phyloP scores from a whole-genome alignment of 140 eudicot genomes.

The Oenanthe javanica region DNA sequence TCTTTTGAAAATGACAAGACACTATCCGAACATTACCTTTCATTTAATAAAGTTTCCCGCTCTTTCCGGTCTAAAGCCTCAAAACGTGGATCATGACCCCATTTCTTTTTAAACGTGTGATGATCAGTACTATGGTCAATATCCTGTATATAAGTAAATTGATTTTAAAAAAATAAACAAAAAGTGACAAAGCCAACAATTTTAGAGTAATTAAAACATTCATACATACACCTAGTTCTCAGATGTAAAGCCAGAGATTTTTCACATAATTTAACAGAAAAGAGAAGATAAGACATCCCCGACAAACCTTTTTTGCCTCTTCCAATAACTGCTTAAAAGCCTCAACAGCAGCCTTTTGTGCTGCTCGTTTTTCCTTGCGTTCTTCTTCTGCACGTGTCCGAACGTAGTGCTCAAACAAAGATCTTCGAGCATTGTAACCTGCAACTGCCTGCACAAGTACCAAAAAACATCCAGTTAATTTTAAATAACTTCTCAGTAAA shows the following conservation, averaged over 20 bases:
- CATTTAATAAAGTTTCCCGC: conserved; percentile 70
- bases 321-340: conserved; percentile 89
- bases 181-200: background rate
- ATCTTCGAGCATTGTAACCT: conserved; percentile 79
- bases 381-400: conserved; percentile 98
- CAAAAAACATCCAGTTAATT: background rate
- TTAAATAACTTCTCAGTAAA: background rate
- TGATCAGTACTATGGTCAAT: conserved; percentile 69
- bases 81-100: conserved; percentile 94
- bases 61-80: conserved; percentile 82
- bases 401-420: conserved; percentile 89
- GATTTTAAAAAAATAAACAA: conserved; percentile 14
- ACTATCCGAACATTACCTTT: conserved; percentile 48
- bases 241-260: background rate
- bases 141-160: conserved; percentile 39
- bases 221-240: background rate
- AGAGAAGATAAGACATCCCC: conserved; percentile 35
- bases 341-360: conserved; percentile 88
- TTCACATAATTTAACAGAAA: conserved; percentile 2
- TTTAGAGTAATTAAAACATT: background rate
- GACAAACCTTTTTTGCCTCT: conserved; percentile 97
- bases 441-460: conserved; percentile 61
- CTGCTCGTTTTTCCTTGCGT: conserved; percentile 96
- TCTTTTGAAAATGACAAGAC: background rate
- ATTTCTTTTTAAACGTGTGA: conserved; percentile 71